Percentiles rank a stretch among this genome's conserved stretches.
phyloP scores from a whole-genome alignment of 2,329 filamentous ascomycete genomes.

The Myriangium duriaei region DNA sequence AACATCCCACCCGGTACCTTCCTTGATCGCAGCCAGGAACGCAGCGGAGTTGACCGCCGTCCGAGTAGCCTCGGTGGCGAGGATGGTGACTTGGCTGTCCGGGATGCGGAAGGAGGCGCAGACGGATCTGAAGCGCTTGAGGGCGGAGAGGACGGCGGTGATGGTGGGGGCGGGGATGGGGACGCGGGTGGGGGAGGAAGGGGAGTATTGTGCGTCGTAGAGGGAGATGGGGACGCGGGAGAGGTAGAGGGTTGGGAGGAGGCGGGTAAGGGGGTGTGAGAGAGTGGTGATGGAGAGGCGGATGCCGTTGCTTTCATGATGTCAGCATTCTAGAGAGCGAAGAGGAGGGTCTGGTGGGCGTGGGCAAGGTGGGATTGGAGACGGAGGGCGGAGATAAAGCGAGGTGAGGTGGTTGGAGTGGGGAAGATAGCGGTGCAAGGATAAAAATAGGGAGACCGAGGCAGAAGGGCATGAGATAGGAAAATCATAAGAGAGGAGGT shows the following conservation, averaged over 20 bases:
- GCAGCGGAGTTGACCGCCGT: constrained; percentile 60
- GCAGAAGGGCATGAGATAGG: too few relatives aligned
- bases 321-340: too few relatives aligned
- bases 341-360: too few relatives aligned
- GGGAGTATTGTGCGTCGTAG: constrained; percentile 57
- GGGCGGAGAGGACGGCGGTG: constrained; percentile 48
- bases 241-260: constrained; percentile 65
- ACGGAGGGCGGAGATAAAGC: too few relatives aligned
- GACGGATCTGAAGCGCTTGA: constrained; percentile 59
- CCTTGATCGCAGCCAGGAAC: constrained; percentile 53
- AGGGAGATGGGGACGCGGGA: constrained; percentile 72
- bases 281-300: constrained; percentile 82
- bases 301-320: constrained; percentile 64
- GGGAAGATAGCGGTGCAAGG: too few relatives aligned
- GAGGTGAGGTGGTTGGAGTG: too few relatives aligned
- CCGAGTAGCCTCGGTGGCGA: constrained; percentile 83
- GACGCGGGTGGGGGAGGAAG: constrained; percentile 26
- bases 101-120: constrained; percentile 60
- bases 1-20: constrained; percentile 54
- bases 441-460: neutral
- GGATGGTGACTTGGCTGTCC: constrained; percentile 52
- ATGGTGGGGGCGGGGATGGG: constrained; percentile 51
- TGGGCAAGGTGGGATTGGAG: too few relatives aligned
- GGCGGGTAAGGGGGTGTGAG: constrained; percentile 55
- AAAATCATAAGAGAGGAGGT: too few relatives aligned